Percentiles rank a stretch among this genome's conserved stretches.
These are phyloP conservation scores for Ophiocordyceps sinensis DNA, from an alignment of 2,329 filamentous ascomycete genomes.

Conservation along the genomic window DNA sequence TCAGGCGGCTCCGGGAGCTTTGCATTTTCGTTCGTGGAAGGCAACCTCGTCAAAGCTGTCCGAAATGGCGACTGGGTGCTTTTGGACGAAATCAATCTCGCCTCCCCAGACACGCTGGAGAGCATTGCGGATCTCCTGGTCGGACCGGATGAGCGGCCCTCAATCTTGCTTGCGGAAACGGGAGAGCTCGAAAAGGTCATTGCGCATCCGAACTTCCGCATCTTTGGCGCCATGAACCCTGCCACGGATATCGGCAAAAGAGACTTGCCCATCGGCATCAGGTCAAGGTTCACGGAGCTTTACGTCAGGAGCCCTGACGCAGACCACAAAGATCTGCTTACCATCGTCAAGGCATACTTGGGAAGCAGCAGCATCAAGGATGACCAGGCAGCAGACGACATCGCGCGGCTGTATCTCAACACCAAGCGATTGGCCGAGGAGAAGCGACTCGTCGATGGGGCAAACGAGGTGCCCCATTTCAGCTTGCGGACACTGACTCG, in stretches of 20 bases:
- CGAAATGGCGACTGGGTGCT: conserved; percentile 95
- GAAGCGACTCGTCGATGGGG: conserved; percentile 76
- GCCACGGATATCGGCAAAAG: conserved; percentile 95
- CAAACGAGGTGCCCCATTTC: conserved; percentile 92
- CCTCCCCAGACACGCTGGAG: conserved; percentile 86
- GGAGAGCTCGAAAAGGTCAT: conserved; percentile 82
- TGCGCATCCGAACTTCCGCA: conserved; percentile 83
- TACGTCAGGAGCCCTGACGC: conserved; percentile 86
- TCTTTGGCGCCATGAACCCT: conserved; percentile 98
- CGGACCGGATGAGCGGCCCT: conserved; percentile 57
- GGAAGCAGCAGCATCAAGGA: conserved; percentile 57
- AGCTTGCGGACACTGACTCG: conserved; percentile 88
- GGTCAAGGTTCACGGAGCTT: conserved; percentile 88
- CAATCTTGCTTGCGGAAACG: conserved; percentile 80
- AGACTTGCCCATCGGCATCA: conserved; percentile 75
- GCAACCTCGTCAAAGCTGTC: conserved; percentile 90
- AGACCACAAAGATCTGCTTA: conserved; percentile 72
- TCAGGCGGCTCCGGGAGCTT: conserved; percentile 60
- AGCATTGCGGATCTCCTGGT: conserved; percentile 81
- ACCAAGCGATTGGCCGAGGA: conserved; percentile 70
- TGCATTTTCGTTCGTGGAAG: conserved; percentile 91
- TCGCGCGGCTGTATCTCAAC: conserved; percentile 75
- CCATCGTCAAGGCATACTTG: conserved; percentile 80
- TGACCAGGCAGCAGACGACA: conserved; percentile 61
- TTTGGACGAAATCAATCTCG: conserved; percentile 92